Conservation (phyloP, 768 basidiomycete genomes). For the Kwoniella newhampshirensis region DNA sequence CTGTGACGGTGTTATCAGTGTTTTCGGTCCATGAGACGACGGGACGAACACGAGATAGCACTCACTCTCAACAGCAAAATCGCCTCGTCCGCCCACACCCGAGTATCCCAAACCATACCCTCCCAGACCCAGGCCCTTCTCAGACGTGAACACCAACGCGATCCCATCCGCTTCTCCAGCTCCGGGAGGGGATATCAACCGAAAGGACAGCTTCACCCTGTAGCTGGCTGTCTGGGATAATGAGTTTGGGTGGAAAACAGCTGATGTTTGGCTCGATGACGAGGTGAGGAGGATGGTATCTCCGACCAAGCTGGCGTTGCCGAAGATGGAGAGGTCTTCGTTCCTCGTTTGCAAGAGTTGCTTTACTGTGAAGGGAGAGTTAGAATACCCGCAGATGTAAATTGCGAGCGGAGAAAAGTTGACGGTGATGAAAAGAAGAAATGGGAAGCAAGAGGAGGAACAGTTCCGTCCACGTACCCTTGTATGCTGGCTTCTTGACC, state of each 20-base stretch:
- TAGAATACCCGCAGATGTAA: neutral
- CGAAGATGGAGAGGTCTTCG: slow-evolving; percentile 18
- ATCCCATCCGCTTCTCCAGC: slow-evolving; percentile 50
- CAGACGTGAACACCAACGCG: slow-evolving; percentile 35
- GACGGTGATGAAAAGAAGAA: too few species aligned
- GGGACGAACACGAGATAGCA: neutral
- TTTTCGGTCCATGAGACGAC: neutral
- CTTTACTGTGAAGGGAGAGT: slow-evolving; percentile 5
- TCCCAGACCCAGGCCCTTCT: slow-evolving; percentile 25
- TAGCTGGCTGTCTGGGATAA: slow-evolving; percentile 17
- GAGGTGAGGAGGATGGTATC: slow-evolving; percentile 25
- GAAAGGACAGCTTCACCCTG: slow-evolving; percentile 28
- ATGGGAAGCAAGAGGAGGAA: neutral
- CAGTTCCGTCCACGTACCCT: slow-evolving; percentile 12
- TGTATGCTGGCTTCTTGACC: slow-evolving; percentile 9
- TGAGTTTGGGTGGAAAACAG: slow-evolving; percentile 22
- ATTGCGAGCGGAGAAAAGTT: neutral
- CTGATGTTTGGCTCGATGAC: slow-evolving; percentile 32
- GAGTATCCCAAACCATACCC: slow-evolving; percentile 48
- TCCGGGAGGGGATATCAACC: slow-evolving; percentile 23
- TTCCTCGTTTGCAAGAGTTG: slow-evolving; percentile 6
- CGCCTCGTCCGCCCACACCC: slow-evolving; percentile 42
- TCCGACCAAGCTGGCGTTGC: slow-evolving; percentile 19
- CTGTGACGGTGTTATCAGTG: neutral
- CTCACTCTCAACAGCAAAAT: slow-evolving; percentile 51